phyloP scores from a whole-genome alignment of 108 stramenopile genomes.

The Nannochloropsis gaditana region DNA sequence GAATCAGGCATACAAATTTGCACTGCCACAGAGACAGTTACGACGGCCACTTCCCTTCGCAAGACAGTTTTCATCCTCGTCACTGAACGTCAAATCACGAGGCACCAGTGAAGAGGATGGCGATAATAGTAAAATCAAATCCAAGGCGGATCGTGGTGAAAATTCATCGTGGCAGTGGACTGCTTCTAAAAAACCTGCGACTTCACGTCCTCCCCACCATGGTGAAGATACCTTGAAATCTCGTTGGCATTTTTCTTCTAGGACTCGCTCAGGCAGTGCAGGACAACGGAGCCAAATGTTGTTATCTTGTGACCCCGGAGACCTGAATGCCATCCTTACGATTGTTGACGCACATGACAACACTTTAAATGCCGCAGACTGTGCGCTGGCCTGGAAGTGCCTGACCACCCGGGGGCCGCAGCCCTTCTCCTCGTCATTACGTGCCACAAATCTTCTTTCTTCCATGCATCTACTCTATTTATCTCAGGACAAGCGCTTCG shows the following conservation, averaged over 20 bases:
- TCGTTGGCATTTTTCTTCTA: neutral
- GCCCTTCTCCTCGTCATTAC: neutral
- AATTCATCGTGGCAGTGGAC: too few species aligned
- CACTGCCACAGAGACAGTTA: too few species aligned
- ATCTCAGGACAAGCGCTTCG: neutral
- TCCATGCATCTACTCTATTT: neutral
- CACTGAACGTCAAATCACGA: too few species aligned
- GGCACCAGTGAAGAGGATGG: too few species aligned
- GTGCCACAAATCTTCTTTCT: neutral
- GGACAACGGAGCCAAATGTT: neutral
- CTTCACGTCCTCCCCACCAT: too few species aligned
- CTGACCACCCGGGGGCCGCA: neutral
- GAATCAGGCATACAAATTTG: too few species aligned
- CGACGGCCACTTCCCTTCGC: too few species aligned
- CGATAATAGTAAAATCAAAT: too few species aligned
- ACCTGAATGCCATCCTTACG: neutral
- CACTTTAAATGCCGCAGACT: neutral
- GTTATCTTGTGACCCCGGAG: neutral
- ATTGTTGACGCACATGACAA: neutral
- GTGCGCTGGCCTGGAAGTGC: neutral
- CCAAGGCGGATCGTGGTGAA: too few species aligned
- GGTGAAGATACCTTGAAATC: neutral
- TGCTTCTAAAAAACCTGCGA: too few species aligned
- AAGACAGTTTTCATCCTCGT: too few species aligned
- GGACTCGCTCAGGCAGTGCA: neutral